Base-by-base conservation (phyloP, 768 basidiomycete species). In the Sarcomyxa edulis region DNA sequence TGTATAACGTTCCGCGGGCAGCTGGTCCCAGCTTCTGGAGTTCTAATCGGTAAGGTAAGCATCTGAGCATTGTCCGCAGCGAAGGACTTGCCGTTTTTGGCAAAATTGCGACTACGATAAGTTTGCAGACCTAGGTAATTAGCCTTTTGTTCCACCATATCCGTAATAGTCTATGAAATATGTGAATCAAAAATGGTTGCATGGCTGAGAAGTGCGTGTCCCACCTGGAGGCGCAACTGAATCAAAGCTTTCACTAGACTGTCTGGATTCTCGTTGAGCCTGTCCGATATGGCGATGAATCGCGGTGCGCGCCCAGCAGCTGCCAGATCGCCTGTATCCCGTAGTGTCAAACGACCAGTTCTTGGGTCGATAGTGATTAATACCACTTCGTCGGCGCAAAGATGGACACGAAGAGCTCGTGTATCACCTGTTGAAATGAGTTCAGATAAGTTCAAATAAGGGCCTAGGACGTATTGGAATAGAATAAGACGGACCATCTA, bases 101-200 rank as follows among this genome's bases (percentile, higher is more conserved):
- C 54, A 44, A 93, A 78, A 48, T 87, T 82, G 24, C 88, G 76
- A 18, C 69, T 59, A 11, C 80, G 76, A 59, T 76, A 84, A 40
- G 74, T 78, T 53, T 80, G 78, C 28, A 92, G 60, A n/a, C 92
- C 92, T 7, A 94, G 74, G 50, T 89, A 84, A 45, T 68, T 76
- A n/a, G 84, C 86, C 52, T 90, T 92, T 56, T 87, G 84, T 55
- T 93, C 89, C 7, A 83, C 76, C 11, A 84, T 70, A 39, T 91
- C 87, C 29, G 76, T 69, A 44, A 93, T 89, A 5, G 89, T 89
- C 92, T 94, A 47, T n/a, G 6, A n/a, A 10, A 33, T 26, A 26
- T 20, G 10, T 18, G n/a, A 23, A 42, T 25, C 39, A 44, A 37
- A 37, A n/a, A 29, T 35, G 21, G 23, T 34, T 5, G 18, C 10